Base-by-base conservation (phyloP, 2,329 filamentous ascomycete genomes). In the Nothopassalora personata region DNA sequence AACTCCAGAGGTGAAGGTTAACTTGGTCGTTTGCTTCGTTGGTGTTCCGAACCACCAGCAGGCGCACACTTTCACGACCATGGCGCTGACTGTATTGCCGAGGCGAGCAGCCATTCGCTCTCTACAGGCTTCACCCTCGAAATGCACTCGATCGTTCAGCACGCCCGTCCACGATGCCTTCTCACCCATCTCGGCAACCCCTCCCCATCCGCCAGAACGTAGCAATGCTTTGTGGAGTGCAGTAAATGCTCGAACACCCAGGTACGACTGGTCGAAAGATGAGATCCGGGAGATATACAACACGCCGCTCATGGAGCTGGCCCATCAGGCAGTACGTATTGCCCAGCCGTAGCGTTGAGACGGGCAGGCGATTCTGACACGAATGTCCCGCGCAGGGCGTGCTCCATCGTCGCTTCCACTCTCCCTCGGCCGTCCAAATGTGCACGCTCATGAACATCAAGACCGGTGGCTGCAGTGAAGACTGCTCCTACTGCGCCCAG, bases 381-480 rank as follows among this genome's bases (percentile, higher is more conserved):
- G 27, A 31, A 51, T n/a, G 27, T 19, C 30, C n/a, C 5, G 18
- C 5, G 31, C 65, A 94, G 90, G 86, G 84, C 65, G 83, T 81
- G 36, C 78, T 96, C 58, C 91, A 96, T 75, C 86, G 90, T 49
- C 87, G 88, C 67, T 95, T 95, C 79, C 91, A 96, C 76, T 83
- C 89, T 70, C 89, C 91, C 6, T 81, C 86, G 50, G 86, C 90
- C 30, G 90, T 96, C 63, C 91, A 96, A 75, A 88, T 96, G 76
- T 96, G 91, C 79, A 96, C 91, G 0, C 81, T 96, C 59, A 95
- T 96, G 89, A 96, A 95, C 80, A 96, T 96, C 80, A 96, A 96
- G 74, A 95, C 90, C 8, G 91, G 91, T 56, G 91, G 91, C 51
- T 96, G 91, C 76, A 91, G 85, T 67, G 91, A 96, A 74, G 91